Conservation (phyloP, 129 eudicot genomes). For the Flaveria robusta region DNA sequence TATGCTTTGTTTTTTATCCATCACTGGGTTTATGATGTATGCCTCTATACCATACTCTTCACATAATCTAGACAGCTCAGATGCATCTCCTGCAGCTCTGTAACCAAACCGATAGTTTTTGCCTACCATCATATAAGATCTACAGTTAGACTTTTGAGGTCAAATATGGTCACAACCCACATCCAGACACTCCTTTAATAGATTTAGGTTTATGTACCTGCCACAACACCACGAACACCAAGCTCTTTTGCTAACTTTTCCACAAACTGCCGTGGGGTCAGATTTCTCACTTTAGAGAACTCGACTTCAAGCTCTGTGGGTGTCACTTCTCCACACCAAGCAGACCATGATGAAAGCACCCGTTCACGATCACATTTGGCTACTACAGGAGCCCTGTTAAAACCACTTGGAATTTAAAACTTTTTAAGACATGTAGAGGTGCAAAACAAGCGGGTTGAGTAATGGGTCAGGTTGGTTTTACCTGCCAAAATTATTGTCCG, state of each 20-base stretch:
- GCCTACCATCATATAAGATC: slow-evolving; percentile 46
- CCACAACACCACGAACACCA: slow-evolving; percentile 91
- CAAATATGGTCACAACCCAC: background rate
- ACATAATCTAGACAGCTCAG: slow-evolving; percentile 69
- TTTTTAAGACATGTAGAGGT: background rate
- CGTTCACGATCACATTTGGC: slow-evolving; percentile 86
- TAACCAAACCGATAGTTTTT: slow-evolving; percentile 94
- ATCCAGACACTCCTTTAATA: no score
- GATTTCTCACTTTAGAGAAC: slow-evolving; percentile 75
- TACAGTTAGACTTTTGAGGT: slow-evolving; percentile 12
- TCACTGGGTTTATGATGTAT: slow-evolving; percentile 75
- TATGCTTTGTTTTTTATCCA: slow-evolving; percentile 69
- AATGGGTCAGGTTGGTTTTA: slow-evolving; percentile 13
- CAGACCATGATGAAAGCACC: slow-evolving; percentile 90
- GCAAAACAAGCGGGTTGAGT: background rate
- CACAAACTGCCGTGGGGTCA: slow-evolving; percentile 86
- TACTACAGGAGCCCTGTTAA: slow-evolving; percentile 86
- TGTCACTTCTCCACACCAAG: slow-evolving; percentile 59
- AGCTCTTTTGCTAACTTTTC: slow-evolving; percentile 83
- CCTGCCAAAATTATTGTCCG: background rate
- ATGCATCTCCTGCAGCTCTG: slow-evolving; percentile 79
- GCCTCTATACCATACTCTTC: slow-evolving; percentile 72
- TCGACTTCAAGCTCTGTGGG: slow-evolving; percentile 72
- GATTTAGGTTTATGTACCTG: slow-evolving; percentile 50
- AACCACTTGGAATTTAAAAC: slow-evolving; percentile 13